Conservation (phyloP, 2,329 filamentous ascomycete species). For the Stylonectria norvegica region DNA sequence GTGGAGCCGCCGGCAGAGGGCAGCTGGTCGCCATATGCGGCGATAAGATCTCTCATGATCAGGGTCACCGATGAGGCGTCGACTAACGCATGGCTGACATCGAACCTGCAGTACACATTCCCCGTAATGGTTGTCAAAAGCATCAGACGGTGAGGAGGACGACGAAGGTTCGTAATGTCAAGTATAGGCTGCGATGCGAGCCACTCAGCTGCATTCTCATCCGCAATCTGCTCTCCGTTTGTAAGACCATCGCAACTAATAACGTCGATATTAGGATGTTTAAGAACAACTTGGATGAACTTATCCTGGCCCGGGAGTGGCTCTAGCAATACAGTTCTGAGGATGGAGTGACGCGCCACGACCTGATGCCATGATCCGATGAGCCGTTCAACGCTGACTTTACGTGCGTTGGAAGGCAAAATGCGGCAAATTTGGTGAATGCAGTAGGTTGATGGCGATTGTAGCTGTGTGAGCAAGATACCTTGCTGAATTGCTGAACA, state of each 20-base stretch:
- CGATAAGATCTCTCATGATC: conserved; percentile 15
- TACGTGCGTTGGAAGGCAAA: rapidly evolving
- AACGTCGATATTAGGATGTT: neutral
- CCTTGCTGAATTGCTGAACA: conserved; percentile 22
- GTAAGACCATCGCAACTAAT: conserved; percentile 2
- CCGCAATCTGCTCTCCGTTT: neutral
- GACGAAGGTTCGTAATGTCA: neutral
- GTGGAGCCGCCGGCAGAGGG: neutral
- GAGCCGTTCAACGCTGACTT: conserved; percentile 6
- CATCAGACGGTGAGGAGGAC: conserved; percentile 14
- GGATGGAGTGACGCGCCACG: conserved; percentile 17
- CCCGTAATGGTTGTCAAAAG: conserved; percentile 2
- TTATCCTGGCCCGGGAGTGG: conserved; percentile 5
- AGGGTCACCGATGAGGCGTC: conserved; percentile 20
- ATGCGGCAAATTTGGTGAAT: conserved; percentile 19
- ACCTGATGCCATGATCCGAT: conserved; percentile 19
- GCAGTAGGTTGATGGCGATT: conserved; percentile 16
- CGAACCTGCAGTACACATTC: conserved; percentile 7
- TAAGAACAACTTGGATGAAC: conserved; percentile 22
- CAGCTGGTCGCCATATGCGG: conserved; percentile 11
- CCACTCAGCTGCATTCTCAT: neutral
- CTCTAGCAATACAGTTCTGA: conserved; percentile 22
- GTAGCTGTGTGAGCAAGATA: conserved; percentile 19
- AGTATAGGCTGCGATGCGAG: conserved; percentile 1
- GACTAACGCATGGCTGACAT: conserved; percentile 21